phyloP scores from a whole-genome alignment of 495 filamentous ascomycete genomes.

The Haplographium delicatum region DNA sequence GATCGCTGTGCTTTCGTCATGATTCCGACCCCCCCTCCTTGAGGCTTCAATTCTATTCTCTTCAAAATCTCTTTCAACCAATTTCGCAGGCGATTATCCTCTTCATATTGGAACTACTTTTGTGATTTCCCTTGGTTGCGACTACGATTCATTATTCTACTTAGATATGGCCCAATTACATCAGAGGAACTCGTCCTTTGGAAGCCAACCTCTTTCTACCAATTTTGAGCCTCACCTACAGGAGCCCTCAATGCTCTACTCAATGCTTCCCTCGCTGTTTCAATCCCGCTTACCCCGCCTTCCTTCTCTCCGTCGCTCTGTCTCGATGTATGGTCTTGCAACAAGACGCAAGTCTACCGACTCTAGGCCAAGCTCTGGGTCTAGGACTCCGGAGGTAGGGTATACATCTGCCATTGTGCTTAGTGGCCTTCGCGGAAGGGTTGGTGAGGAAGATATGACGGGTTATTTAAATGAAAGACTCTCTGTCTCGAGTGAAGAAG shows the following conservation, averaged over 20 bases:
- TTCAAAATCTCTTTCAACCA: neutral
- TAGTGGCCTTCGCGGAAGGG: neutral
- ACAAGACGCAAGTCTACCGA: neutral
- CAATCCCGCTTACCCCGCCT: conserved; percentile 20
- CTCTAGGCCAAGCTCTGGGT: conserved; percentile 9
- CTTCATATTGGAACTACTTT: neutral
- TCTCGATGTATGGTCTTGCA: conserved; percentile 15
- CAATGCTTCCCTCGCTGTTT: conserved; percentile 21
- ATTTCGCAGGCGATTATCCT: neutral
- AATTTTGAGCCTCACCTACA: conserved; percentile 4
- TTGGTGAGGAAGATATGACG: neutral
- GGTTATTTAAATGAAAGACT: conserved; percentile 6
- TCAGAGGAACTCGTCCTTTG: neutral
- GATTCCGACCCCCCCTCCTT: neutral
- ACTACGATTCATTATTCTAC: neutral
- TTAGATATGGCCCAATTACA: conserved; percentile 5
- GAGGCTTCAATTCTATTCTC: neutral
- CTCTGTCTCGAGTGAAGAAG: conserved; percentile 10
- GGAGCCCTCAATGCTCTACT: conserved; percentile 21
- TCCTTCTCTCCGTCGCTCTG: conserved; percentile 21
- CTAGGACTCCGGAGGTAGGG: conserved; percentile 10
- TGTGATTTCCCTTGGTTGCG: neutral
- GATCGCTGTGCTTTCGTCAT: neutral
- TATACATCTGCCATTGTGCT: conserved; percentile 18
- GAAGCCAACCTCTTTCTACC: conserved; percentile 6